Base-by-base conservation (phyloP, 2,329 filamentous ascomycete genomes). In the Colletotrichum lupini region DNA sequence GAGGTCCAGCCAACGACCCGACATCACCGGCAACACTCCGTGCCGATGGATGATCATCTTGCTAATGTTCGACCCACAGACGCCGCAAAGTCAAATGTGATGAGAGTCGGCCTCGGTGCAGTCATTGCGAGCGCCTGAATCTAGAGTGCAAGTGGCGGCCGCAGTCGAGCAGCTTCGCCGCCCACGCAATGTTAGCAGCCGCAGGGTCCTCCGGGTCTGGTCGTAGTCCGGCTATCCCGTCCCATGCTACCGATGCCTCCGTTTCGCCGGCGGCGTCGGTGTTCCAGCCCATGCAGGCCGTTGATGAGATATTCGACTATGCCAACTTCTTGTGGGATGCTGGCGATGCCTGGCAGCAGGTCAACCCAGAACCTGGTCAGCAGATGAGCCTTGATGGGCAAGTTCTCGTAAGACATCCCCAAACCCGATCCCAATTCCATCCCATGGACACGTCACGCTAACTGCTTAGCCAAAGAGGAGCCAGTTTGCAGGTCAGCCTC, bases 11-110 rank as follows among this genome's bases (percentile, higher is more conserved):
- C 37, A 22, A 56, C 49, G 64, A 65, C 52, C 37, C 63, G 37
- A 28, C 7, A 19, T 22, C 19, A 32, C 30, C 6, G 19, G 19
- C 37, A 46, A 32, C n/a, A 49, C 60, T 46, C 24, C 49, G 22
- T 11, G 16, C 24, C 22, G 37, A 22, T 24, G 49, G 5, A 42
- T 8, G 49, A 49, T 32, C 26, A n/a, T 64, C 26, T 22, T 9
- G 55, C 65, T 63, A 59, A 74, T 57, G 19, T 11, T 35, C 16
- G 26, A 69, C 69, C 66, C 28, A 49, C 73, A 87, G 86, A 74
- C 85, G 86, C 49, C 83, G 87, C 73, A 89, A 89, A 79, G 88
- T 88, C 75, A 85, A 87, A 75, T 90, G 87, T 77, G 86, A 89
- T 76, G 87, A 89, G 79, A 83, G 85, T 74, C 83, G 86, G 70